Evolutionary conservation across 23 red algal genomes (phyloP), one percentile per base, ranked within the genome.

Genomic region (Cyanidiococcus yangmingshanensis): DNA sequence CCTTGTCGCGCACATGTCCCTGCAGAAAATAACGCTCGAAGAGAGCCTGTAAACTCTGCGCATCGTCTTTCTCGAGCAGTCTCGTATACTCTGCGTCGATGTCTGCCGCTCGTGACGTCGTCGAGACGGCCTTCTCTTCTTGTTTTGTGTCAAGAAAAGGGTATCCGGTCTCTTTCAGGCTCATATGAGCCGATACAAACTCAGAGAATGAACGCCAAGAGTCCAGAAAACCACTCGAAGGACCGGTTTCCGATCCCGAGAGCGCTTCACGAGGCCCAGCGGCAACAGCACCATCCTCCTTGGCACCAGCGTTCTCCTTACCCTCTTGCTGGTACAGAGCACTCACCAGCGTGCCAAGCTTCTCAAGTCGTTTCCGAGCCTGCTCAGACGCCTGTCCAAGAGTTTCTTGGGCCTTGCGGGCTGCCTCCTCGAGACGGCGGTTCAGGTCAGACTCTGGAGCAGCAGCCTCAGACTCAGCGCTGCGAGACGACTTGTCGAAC

Each of bases 351-450:
- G 63, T 71, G 27, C 63, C 32, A 7, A 71, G 32, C 63, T 71
- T 71, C 16, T 30, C 27, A 12, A 25, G 32, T 7, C 63, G n/a
- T 71, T 71, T 71, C 63, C 63, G 21, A 12, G 32, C 7, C 63
- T 35, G 16, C 63, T 17, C 7, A 7, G 63, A 32, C 3, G 63
- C 63, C 16, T 71, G 63, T 71, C 32, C 63, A 3, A 71, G 27
- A 3, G 63, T 71, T 29, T 71, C 63, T 71, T 71, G 63, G 16
- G 63, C 63, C 32, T 35, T 25, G 7, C 63, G 63, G 32, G 63
- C 63, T 2, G 32, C 63, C 12, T 71, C 63, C 63, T 71, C 63
- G n/a, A 71, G n/a, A 7, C n/a, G 21, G 12, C 32, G 63, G 63
- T 71, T 25, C n/a, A 71, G n/a, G 16, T 71, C 63, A 2, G 32